Base-by-base conservation (phyloP, 208 protist genomes). In the Entamoeba moshkovskii region DNA sequence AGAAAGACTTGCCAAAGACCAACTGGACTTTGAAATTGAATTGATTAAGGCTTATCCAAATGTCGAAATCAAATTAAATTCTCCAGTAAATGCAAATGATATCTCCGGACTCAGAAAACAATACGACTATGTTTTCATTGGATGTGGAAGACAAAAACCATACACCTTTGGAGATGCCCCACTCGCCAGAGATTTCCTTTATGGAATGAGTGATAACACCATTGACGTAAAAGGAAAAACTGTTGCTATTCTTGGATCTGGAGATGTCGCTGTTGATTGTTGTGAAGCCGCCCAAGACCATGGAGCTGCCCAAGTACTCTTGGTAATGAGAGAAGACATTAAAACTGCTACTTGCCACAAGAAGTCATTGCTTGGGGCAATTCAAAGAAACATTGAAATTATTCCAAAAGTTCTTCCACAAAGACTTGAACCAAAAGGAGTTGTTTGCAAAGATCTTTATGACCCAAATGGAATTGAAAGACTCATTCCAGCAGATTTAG, bases 171-270 rank as follows among this genome's bases (percentile, higher is more conserved):
- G 18, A 3, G 18, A 92, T 38, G 29, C 38, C 3, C 46, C 42
- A 29, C 5, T 93, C 3, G 94, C 46, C 45, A 1, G 22, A 25
- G 52, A 95, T 3, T 29, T 93, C 11, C n/a, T 92, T n/a, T 97
- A 96, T 93, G 96, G 96, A 73, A 52, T 93, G 2, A 47, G 66
- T 59, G 52, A 91, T 25, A 45, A 95, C 15, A 94, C 97, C 15
- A 96, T 96, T 18, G 92, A 96, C 52, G 91, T 98, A 2, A 85
- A 94, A 49, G 97, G 97, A 45, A 94, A 96, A n/a, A 42, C 46
- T 47, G 97, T 98, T 3, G 93, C 98, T 33, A 97, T 98, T 16
- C 93, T 98, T 16, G 97, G 97, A 59, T 97, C 97, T 92, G 97
- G 97, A 47, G 97, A 98, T 95, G 97, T 97, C 3, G 49, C 94